Percentiles rank a stretch among this genome's conserved stretches.
These are phyloP conservation scores for Russula emetica DNA, from an alignment of 768 basidiomycete genomes.

Conservation along the genomic window DNA sequence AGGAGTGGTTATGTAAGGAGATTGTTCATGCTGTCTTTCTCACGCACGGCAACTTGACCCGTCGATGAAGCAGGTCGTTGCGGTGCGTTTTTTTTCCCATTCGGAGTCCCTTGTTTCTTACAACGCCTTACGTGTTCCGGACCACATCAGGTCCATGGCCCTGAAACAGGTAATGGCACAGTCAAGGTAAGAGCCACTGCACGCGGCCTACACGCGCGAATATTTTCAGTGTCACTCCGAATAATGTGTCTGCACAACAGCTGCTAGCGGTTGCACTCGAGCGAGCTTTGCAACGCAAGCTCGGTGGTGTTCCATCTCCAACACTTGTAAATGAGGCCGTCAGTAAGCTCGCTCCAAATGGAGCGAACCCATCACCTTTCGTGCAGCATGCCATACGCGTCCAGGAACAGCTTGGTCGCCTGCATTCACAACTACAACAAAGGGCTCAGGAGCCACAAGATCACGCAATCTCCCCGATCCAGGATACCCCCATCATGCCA, in stretches of 20 bases:
- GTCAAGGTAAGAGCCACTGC: neutral
- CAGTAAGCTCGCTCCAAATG: neutral
- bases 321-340: neutral
- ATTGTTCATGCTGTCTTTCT: neutral
- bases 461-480: neutral
- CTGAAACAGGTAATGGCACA: neutral
- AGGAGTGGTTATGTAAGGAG: neutral
- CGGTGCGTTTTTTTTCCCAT: neutral
- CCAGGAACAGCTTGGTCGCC: constrained; percentile 14
- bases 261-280: constrained; percentile 3
- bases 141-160: neutral
- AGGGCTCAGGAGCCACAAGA: neutral
- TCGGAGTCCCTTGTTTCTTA: neutral
- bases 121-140: neutral
- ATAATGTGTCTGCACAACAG: neutral
- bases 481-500: neutral
- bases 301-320: constrained; percentile 9
- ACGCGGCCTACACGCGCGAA: neutral
- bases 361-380: neutral
- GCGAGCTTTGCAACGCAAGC: constrained; percentile 16
- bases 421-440: constrained; percentile 12
- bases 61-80: neutral
- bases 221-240: neutral
- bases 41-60: neutral
- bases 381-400: constrained; percentile 6